Conservation (phyloP, 140 eudicot species). For the Flaveria floridana region DNA sequence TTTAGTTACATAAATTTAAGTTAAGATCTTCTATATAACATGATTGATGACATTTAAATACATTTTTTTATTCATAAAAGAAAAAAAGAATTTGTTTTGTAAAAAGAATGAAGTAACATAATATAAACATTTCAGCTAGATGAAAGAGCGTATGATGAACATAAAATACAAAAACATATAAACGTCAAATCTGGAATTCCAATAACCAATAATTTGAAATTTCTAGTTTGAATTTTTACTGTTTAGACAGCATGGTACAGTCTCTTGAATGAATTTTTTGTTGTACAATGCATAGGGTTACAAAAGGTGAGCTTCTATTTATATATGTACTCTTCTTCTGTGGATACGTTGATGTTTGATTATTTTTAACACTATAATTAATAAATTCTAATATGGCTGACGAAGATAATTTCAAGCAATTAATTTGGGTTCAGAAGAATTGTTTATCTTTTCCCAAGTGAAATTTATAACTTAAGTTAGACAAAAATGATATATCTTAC, state of each 20-base stretch:
- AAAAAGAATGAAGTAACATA: not conserved
- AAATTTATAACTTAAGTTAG: not conserved
- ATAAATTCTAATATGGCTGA: not conserved
- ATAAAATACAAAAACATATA: constrained; percentile 19
- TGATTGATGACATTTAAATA: not conserved
- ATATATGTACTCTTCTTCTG: constrained; percentile 10
- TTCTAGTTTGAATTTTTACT: constrained; percentile 27
- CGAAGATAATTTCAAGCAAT: not conserved
- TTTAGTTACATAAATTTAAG: not conserved
- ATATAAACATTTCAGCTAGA: constrained; percentile 10
- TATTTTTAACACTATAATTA: constrained; percentile 6
- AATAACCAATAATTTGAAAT: constrained; percentile 28
- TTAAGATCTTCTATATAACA: not conserved
- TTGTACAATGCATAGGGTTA: constrained; percentile 29
- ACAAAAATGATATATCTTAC: not conserved
- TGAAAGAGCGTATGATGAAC: constrained; percentile 13
- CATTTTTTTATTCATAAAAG: not conserved
- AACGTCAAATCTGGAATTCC: constrained; percentile 32
- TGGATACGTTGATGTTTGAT: constrained; percentile 12
- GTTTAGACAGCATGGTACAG: constrained; percentile 32
- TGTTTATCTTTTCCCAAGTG: not conserved
- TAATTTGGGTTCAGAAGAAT: constrained; percentile 8
- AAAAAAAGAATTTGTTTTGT: not conserved
- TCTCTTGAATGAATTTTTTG: constrained; percentile 31
- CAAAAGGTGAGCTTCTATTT: constrained; percentile 28